Base-by-base conservation (phyloP, 768 basidiomycete species). In the Leccinum obscurum region DNA sequence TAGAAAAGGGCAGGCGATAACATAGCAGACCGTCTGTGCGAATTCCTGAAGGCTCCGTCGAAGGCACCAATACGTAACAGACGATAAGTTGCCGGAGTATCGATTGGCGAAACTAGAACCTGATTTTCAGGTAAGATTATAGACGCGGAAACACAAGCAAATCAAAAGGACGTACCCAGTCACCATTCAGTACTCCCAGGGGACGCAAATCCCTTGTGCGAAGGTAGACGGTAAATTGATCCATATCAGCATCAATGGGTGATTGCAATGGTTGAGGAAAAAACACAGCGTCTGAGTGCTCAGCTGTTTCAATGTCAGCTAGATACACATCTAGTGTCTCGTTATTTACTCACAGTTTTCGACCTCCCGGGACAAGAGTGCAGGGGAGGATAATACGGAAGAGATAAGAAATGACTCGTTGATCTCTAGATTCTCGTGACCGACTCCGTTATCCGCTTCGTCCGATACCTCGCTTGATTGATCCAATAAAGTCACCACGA, bases 361-460 rank as follows among this genome's bases (percentile, higher is more conserved):
- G 30, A 41, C 56, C 26, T 41, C 52, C 37, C 53, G 57, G 30
- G 57, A 64, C 48, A 55, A 61, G 55, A 54, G 62, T 54, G 58
- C 53, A 15, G 65, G 55, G 28, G 68, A 26, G 49, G 73, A 64
- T 15, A 82, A 62, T 15, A 84, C 66, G 34, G 85, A 78, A 60
- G 77, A 81, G 8, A 84, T 86, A 24, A 92, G 78, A 71, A 93
- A 93, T 17, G 75, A 81, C 67, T 92, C 87, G 65, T 83, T 83
- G 56, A 93, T 93, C 72, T 92, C 90, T 52, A 91, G 70, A 17
- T 63, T 68, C 34, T 86, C 85, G 9, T 67, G 64, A 49, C 60
- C 62, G 63, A 63, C 66, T 24, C 54, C 60, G 15, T 1, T 22
- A 15, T 61, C 53, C 49, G 26, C 60, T 34, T 55, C 60, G 58